Evolutionary conservation across 2,329 filamentous ascomycete species (phyloP).

Genomic region (Basipetospora chlamydospora): DNA sequence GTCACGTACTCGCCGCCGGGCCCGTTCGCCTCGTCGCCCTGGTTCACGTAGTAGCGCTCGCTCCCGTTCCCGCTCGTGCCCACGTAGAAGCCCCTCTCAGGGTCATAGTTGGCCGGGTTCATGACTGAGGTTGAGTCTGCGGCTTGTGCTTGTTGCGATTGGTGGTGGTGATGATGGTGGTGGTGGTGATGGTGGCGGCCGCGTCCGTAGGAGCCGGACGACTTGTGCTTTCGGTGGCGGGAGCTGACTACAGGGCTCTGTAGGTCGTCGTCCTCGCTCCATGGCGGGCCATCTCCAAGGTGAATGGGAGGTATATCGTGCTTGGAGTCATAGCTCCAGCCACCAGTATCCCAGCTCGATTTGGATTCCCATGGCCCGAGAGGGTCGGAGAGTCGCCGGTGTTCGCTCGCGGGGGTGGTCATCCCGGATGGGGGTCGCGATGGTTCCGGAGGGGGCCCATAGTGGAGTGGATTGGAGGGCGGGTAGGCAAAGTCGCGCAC

Average conservation of each 20-base stretch:
- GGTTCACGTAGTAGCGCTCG: slow-evolving; percentile 61
- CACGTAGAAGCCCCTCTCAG: slow-evolving; percentile 52
- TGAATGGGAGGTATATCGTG: slow-evolving; percentile 63
- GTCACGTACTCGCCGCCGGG: slow-evolving; percentile 70
- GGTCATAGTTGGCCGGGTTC: slow-evolving; percentile 35
- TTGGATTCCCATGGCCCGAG: slow-evolving; percentile 56
- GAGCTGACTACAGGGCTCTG: slow-evolving; percentile 81
- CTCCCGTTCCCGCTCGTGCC: slow-evolving; percentile 55
- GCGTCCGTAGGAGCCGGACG: slow-evolving; percentile 33
- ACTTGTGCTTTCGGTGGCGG: slow-evolving; percentile 75
- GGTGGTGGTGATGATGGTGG: slow-evolving; percentile 4
- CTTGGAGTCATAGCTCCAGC: slow-evolving; percentile 16
- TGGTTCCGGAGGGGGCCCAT: slow-evolving; percentile 71
- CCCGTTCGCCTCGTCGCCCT: slow-evolving; percentile 55
- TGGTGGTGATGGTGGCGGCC: slow-evolving; percentile 16
- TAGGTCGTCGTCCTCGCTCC: slow-evolving; percentile 89
- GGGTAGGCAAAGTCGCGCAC: slow-evolving; percentile 96
- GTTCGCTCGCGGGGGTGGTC: slow-evolving; percentile 74
- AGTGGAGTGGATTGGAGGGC: slow-evolving; percentile 70
- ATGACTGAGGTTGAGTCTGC: slow-evolving; percentile 25
- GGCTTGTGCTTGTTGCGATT: slow-evolving; percentile 29
- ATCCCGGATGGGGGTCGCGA: slow-evolving; percentile 57
- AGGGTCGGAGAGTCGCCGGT: slow-evolving; percentile 71
- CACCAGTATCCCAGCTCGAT: slow-evolving; percentile 41
- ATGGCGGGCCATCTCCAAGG: slow-evolving; percentile 79